These are phyloP conservation scores for Endocalyx cinctus DNA, from an alignment of 2,329 filamentous ascomycete species.

Conservation along the genomic window DNA sequence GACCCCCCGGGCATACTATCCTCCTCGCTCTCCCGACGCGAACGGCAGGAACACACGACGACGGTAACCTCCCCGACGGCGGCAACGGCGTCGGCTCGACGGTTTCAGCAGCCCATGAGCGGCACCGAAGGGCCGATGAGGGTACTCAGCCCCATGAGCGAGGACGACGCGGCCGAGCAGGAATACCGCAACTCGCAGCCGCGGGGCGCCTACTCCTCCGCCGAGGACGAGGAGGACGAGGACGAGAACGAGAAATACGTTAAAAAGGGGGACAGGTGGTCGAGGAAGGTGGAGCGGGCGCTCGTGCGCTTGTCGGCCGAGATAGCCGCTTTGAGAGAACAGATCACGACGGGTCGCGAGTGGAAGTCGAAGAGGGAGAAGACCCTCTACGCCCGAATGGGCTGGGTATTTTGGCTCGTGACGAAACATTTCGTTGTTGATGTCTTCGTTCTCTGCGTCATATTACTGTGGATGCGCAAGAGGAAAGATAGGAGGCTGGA, in stretches of 20 bases:
- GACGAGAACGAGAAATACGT: slow-evolving; percentile 34
- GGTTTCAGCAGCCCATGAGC: slow-evolving; percentile 41
- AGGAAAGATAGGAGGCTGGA: slow-evolving; percentile 68
- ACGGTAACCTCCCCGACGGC: slow-evolving; percentile 36
- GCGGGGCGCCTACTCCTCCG: no score
- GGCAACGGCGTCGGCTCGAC: slow-evolving; percentile 34
- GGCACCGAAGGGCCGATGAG: slow-evolving; percentile 57
- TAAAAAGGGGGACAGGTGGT: slow-evolving; percentile 59
- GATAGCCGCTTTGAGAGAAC: slow-evolving; percentile 85
- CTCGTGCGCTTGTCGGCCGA: slow-evolving; percentile 88
- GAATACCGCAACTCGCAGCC: slow-evolving; percentile 47
- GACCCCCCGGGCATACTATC: no score
- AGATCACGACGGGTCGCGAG: slow-evolving; percentile 73
- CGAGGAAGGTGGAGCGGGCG: slow-evolving; percentile 75
- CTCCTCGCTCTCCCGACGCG: no score
- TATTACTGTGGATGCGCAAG: slow-evolving; percentile 68
- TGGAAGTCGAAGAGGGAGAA: slow-evolving; percentile 62
- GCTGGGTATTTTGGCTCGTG: slow-evolving; percentile 64
- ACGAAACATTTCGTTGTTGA: slow-evolving; percentile 74
- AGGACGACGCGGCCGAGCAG: slow-evolving; percentile 66
- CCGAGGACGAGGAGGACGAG: slow-evolving; percentile 36
- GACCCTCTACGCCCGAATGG: slow-evolving; percentile 63
- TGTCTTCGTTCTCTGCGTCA: slow-evolving; percentile 56
- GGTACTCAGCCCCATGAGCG: slow-evolving; percentile 79
- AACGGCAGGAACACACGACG: no score